Base-by-base conservation (phyloP, 1,139 yeast species). In the Lodderomyces metapsilosis region DNA sequence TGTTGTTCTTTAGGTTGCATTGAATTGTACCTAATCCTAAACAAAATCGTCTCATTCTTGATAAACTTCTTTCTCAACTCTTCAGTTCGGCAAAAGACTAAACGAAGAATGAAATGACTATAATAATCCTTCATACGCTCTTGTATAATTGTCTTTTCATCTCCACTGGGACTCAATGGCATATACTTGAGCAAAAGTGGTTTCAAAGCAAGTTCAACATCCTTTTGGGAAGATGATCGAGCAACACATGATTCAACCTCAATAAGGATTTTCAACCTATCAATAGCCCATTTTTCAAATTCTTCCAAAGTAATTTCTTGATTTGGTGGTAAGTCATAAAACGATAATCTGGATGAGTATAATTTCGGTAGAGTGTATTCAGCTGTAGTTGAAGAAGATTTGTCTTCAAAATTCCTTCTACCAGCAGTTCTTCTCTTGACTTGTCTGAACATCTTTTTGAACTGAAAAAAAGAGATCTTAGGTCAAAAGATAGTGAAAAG, bases 241-340 rank as follows among this genome's bases (percentile, higher is more conserved):
- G 85, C 80, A 38, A 74, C 60, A 51, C 85, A 80, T 6, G 89
- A 78, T 56, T 91, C 97, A 39, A 92, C 83, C 58, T 89, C 96
- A 44, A 88, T 78, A 45, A 94, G 72, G 8, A 92, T 80, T 56
- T 84, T 82, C 49, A 92, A 73, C 47, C 99, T 71, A 56, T 92
- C 98, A 39, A 92, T 85, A 7, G 98, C 98, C 97, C 97, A 92
- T 13, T 74, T 74, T 62, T 92, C 98, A 61, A 92, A 94, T 57
- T 92, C 87, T 50, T 91, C 97, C 30, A 92, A 61, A 0, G 97
- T 88, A 55, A 92, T 81, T 62, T 92, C 98, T 27, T 83, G 82
- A 28, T 74, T 62, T 1, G 98, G 98, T 6, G 96, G 94, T 3
- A 68, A 51, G 34, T 72, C 76, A 61, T 92, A 92, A 55, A 91